Evolutionary conservation across 2,329 filamentous ascomycete genomes (phyloP), one percentile per base, ranked within the genome.

Genomic region (Xylaria polymorpha): DNA sequence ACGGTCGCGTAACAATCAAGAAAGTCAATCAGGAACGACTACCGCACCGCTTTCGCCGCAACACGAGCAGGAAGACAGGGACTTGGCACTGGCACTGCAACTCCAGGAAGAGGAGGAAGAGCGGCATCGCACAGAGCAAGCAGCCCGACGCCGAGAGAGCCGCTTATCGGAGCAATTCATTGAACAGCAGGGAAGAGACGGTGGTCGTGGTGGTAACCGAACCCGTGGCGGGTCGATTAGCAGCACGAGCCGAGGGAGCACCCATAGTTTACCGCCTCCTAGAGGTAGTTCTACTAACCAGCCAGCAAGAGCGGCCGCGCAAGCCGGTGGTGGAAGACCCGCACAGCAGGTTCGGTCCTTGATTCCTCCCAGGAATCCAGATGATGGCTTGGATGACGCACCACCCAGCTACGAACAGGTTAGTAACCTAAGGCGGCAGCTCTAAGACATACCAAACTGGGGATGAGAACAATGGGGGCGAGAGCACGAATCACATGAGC

Each of bases 51-150:
- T 80, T 55, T 84, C 82, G 10, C 81, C 83, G 20, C 80, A 82
- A 71, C 81, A 85, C 72, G 85, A 91, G 81, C 87, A 97, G 83
- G 89, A 98, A 81, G 94, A 98, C 75, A 90, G 94, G 68, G 93
- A 96, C 69, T 82, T 98, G 37, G 96, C 96, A 0, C 85, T 98
- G 3, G 94, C 95, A 0, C 85, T 99, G 7, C 96, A 98, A 77
- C 86, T 98, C 0, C 95, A 98, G 78, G 96, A 98, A 76, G 94
- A 97, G 78, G 95, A 98, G 79, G 94, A 98, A 72, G 90, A 94
- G 75, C 87, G 90, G 15, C 89, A 94, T 71, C 87, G 88, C n/a
- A 74, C 77, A 7, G 86, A 88, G 59, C 86, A 89, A 58, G 88
- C 87, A 10, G 87, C 90, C 1, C 85, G 90, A 8, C 84, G 85